Evolutionary conservation across 495 filamentous ascomycete species (phyloP).

Genomic region (Trichoderma asperelloides): DNA sequence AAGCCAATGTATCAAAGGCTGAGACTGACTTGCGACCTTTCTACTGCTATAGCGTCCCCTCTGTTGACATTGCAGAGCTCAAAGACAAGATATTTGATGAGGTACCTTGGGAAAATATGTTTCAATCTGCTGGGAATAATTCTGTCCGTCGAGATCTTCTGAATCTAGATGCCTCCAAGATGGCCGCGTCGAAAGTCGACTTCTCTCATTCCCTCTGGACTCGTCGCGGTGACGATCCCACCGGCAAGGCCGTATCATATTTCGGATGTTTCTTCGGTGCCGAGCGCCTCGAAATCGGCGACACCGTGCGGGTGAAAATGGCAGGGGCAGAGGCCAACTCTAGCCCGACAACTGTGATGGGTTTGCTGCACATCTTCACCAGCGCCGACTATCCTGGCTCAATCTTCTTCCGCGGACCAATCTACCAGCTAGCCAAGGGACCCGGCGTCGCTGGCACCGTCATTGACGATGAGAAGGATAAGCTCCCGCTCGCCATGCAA

Average conservation of each 20-base stretch:
- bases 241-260: constrained; percentile 2
- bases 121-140: neutral
- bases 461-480: neutral
- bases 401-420: constrained; percentile 8
- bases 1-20: neutral
- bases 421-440: constrained; percentile 2
- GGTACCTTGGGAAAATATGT: neutral
- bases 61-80: constrained; percentile 1
- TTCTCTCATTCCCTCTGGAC: constrained; percentile 9
- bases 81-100: constrained; percentile 11
- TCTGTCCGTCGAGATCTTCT: constrained; percentile 4
- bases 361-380: constrained; percentile 5
- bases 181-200: constrained; percentile 13
- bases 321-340: neutral
- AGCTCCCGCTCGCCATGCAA: constrained; percentile 9
- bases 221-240: neutral
- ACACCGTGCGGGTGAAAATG: constrained; percentile 6
- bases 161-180: constrained; percentile 12
- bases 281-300: constrained; percentile 12
- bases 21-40: constrained; percentile 10
- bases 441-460: neutral
- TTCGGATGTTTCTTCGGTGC: constrained; percentile 11
- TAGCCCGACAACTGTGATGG: neutral
- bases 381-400: constrained; percentile 1
- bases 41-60: constrained; percentile 11